Evolutionary conservation across 176 grass and related monocot genomes (phyloP), one percentile per base, ranked within the genome.

Genomic region (Oropetium thomaeum): DNA sequence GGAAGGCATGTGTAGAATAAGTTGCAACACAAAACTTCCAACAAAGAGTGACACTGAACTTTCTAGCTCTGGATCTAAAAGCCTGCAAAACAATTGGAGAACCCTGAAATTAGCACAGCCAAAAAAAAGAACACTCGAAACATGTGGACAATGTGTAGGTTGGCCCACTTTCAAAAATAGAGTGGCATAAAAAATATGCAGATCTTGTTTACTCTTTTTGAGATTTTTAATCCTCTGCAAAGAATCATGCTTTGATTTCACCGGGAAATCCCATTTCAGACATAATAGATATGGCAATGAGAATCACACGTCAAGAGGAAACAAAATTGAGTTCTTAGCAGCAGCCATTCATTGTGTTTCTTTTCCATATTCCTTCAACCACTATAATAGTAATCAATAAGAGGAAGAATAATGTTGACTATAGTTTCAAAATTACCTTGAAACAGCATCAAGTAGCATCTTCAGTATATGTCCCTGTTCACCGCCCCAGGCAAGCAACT

Each of bases 31-130:
- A 63, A 90, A 94, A 79, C 86, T 98, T 79, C 91, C 95, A 71
- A 98, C 95, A 20, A 93, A 98, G 73, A 98, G 83, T 71, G 95
- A 98, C 45, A 90, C 89, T 55, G 95, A 98, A 86, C 95, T 98
- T 82, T 89, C 82, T 29, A 98, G 52, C 10, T 26, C 64, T 81
- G 95, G 91, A 83, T 98, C 81, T 69, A 98, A 85, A 77, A 98
- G 90, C 86, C 95, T 98, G 82, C 52, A 51, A 49, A 70, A 25
- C 81, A 72, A 84, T 58, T 39, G 41, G 77, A 71, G 35, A 82
- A 82, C 40, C 73, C 59, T 38, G 11, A 27, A 57, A 38, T 65
- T 48, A 88, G 64, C 22, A 70, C 27, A 16, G 12, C 17, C 27
- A 65, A 78, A 83, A 48, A 69, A 11, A 11, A 27, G 12, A 30